These are phyloP conservation scores for Diophrys appendiculata DNA, from an alignment of 73 alveolate genomes.

Conservation along the genomic window DNA sequence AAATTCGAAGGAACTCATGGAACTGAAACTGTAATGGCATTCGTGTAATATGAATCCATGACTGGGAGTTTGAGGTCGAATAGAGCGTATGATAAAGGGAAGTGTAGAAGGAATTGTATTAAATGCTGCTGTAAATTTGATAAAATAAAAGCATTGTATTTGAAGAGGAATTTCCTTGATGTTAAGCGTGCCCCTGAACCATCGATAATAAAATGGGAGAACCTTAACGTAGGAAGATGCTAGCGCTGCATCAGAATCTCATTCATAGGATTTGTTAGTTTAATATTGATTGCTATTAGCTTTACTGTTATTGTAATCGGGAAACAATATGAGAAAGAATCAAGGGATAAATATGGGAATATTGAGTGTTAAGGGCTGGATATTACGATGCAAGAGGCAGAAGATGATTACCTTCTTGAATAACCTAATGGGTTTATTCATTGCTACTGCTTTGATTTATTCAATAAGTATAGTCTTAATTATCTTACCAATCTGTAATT, in stretches of 20 bases:
- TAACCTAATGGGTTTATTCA: slow-evolving; percentile 29
- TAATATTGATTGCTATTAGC: slow-evolving; percentile 12
- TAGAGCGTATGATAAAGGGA: no score
- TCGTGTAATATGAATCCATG: no score
- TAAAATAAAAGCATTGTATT: no score
- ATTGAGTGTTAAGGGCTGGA: slow-evolving; percentile 16
- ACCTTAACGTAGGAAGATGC: slow-evolving; percentile 24
- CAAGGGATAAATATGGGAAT: slow-evolving; percentile 2
- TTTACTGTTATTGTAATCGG: slow-evolving; percentile 24
- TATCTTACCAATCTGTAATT: slow-evolving; percentile 5
- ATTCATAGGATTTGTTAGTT: slow-evolving; percentile 24
- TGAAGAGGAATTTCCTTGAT: no score
- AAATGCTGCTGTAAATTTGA: no score
- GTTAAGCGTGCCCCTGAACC: slow-evolving; percentile 66
- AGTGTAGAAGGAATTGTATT: no score
- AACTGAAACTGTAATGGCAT: no score
- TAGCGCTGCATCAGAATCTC: slow-evolving; percentile 27
- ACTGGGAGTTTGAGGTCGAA: no score
- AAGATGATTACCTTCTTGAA: slow-evolving; percentile 3
- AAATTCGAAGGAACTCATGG: no score
- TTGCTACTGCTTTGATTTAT: slow-evolving; percentile 46
- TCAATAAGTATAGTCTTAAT: no score
- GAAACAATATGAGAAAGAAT: slow-evolving; percentile 15
- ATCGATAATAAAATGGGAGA: slow-evolving; percentile 48
- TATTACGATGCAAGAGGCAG: slow-evolving; percentile 16